Base-by-base conservation (phyloP, 2,329 filamentous ascomycete genomes). In the Phialemoniopsis sp. region DNA sequence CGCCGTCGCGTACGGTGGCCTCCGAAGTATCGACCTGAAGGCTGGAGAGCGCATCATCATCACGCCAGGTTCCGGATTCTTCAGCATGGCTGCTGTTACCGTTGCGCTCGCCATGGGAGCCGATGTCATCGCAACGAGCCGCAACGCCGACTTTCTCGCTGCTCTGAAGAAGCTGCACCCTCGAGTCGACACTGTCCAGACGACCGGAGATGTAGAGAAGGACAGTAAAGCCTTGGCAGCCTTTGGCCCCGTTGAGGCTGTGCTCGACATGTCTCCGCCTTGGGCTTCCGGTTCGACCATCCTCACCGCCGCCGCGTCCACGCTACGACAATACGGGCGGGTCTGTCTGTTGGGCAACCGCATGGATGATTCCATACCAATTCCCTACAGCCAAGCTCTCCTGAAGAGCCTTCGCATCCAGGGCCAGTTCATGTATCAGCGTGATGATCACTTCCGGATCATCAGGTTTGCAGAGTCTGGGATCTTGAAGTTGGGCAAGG, bases 41-140 rank as follows among this genome's bases (percentile, higher is more conserved):
- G 46, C 67, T 1, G 71, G 72, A 3, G 68, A 76, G 47, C 68
- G 60, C 0, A 50, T 76, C 12, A 50, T 75, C 21, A 48, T 76
- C 1, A 51, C 50, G 29, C 72, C 72, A 2, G 68, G 70, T 5
- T 74, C 70, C 0, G 72, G 71, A 0, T 46, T 44, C 0, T 76
- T 64, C 47, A 66, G 72, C 8, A 62, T 68, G 13, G 64, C 63
- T 0, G 70, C 57, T 1, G 68, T 74, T 0, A 46, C 57, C 4
- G 58, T 68, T 1, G 72, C 71, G 0, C 34, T 68, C 2, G 65
- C 70, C 3, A 68, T 76, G 61, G 73, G 72, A 0, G 70, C 68
- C 2, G 60, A 57, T 10, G 71, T 76, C 8, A 52, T 78, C 37
- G 73, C 73, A 3, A 62, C 71, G 56, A 69, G 73, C 3, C 56